Conservation (phyloP, 805 yeast species). For the Wickerhamiella azyma region DNA sequence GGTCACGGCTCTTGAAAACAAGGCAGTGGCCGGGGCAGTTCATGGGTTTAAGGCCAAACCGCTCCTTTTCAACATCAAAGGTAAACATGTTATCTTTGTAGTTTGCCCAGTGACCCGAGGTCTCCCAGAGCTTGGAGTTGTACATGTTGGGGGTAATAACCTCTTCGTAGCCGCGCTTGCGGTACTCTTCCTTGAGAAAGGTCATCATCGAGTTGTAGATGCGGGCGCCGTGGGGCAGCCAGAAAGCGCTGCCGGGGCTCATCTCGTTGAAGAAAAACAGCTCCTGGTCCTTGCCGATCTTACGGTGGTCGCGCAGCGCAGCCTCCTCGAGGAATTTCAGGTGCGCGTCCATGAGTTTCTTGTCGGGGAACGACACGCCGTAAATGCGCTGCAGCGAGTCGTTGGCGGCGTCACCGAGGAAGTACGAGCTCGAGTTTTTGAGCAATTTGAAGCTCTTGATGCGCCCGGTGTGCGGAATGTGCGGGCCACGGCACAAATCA, state of each 20-base stretch:
- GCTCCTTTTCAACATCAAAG: slow-evolving; percentile 93
- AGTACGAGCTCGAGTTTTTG: slow-evolving; percentile 93
- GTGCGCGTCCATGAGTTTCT: slow-evolving; percentile 89
- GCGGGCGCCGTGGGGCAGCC: slow-evolving; percentile 99
- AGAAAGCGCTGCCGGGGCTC: slow-evolving; percentile 97
- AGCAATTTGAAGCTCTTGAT: slow-evolving; percentile 87
- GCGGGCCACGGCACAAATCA: slow-evolving; percentile 96
- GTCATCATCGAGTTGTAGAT: slow-evolving; percentile 81
- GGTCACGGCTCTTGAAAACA: slow-evolving; percentile 79
- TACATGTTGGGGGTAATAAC: slow-evolving; percentile 99
- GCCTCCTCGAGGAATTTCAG: slow-evolving; percentile 92
- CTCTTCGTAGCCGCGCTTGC: slow-evolving; percentile 91
- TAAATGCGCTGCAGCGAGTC: slow-evolving; percentile 95
- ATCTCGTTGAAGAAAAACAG: slow-evolving; percentile 87
- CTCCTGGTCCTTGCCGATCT: slow-evolving; percentile 92
- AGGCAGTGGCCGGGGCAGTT: slow-evolving; percentile 95
- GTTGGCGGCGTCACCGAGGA: slow-evolving; percentile 81
- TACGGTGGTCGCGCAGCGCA: slow-evolving; percentile 81
- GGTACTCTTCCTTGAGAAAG: slow-evolving; percentile 69
- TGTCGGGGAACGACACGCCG: slow-evolving; percentile 98
- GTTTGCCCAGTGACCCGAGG: slow-evolving; percentile 97
- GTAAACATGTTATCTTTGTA: slow-evolving; percentile 96
- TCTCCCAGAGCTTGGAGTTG: slow-evolving; percentile 95
- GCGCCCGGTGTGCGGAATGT: slow-evolving; percentile 92
- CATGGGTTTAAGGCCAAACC: slow-evolving; percentile 91